Percentiles rank a stretch among this genome's conserved stretches.
phyloP scores from a whole-genome alignment of 495 filamentous ascomycete genomes.

The Penicillium riverlandense region DNA sequence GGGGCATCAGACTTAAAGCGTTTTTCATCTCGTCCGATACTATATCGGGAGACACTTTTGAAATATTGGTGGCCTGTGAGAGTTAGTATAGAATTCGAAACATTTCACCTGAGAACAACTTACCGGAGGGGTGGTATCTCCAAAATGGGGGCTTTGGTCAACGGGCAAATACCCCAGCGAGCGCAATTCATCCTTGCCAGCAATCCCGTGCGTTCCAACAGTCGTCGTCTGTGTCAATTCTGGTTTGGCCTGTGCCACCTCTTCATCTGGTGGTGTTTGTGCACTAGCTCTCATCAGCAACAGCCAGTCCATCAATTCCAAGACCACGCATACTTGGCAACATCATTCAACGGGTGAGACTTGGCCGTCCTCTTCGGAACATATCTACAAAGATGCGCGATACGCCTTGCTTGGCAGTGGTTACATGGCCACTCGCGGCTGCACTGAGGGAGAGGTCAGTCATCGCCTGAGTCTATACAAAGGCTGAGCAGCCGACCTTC shows the following conservation, averaged over 20 bases:
- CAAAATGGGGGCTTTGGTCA: conserved; percentile 4
- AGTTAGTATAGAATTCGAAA: not conserved
- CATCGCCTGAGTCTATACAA: not conserved
- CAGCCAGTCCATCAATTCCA: too few species aligned
- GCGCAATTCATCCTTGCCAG: conserved; percentile 13
- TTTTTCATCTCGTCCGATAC: conserved; percentile 17
- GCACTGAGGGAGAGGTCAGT: conserved; percentile 17
- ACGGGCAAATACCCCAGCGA: conserved; percentile 19
- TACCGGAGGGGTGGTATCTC: conserved; percentile 7
- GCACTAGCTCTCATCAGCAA: too few species aligned
- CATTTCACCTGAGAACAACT: not conserved
- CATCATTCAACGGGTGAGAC: not conserved
- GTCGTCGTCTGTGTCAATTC: not conserved
- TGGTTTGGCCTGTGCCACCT: not conserved
- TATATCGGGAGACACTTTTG: not conserved
- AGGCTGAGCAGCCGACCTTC: conserved; percentile 14
- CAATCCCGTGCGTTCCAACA: not conserved
- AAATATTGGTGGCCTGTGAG: not conserved
- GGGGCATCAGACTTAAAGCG: conserved; percentile 15
- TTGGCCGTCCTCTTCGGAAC: conserved; percentile 5
- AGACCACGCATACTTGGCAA: too few species aligned
- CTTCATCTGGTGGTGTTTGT: not conserved
- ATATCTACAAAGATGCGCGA: conserved; percentile 25
- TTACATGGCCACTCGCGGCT: conserved; percentile 30
- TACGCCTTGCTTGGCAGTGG: conserved; percentile 22